Percentiles rank a stretch among this genome's conserved stretches.
Evolutionary conservation across 2,329 filamentous ascomycete species (phyloP).

Genomic region (Colletotrichum sp.): DNA sequence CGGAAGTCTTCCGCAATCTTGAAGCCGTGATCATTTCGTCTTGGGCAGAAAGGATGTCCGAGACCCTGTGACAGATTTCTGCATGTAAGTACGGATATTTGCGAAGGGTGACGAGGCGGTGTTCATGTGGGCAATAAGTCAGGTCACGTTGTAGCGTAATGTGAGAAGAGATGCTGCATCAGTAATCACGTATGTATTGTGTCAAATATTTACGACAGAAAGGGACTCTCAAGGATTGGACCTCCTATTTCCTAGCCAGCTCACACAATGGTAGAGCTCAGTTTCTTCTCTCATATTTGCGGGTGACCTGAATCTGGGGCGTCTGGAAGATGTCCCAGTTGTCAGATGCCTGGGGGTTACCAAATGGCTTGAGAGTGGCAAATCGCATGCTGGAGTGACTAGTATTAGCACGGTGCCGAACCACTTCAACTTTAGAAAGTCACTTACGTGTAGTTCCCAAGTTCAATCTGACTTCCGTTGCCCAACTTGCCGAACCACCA

Average conservation of each 20-base stretch:
- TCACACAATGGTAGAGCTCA: not conserved
- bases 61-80: not conserved
- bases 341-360: constrained; percentile 42
- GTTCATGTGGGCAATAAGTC: not conserved
- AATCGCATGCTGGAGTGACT: constrained; percentile 36
- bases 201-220: not conserved
- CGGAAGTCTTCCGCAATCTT: not conserved
- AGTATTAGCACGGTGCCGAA: not conserved
- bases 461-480: constrained; percentile 14
- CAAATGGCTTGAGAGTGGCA: constrained; percentile 45
- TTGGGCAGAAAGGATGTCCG: not conserved
- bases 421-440: rapidly evolving
- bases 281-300: constrained; percentile 7
- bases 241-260: not conserved
- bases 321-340: constrained; percentile 47
- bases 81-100: not conserved
- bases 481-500: constrained; percentile 22
- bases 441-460: constrained; percentile 17
- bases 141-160: not conserved
- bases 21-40: not conserved
- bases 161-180: not conserved
- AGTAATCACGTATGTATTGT: not conserved
- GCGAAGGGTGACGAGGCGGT: not conserved
- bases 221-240: not conserved
- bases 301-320: constrained; percentile 35